Percentiles rank a stretch among this genome's conserved stretches.
Conservation (phyloP, 495 filamentous ascomycete species). For the Penicillium macrosclerotiorum region DNA sequence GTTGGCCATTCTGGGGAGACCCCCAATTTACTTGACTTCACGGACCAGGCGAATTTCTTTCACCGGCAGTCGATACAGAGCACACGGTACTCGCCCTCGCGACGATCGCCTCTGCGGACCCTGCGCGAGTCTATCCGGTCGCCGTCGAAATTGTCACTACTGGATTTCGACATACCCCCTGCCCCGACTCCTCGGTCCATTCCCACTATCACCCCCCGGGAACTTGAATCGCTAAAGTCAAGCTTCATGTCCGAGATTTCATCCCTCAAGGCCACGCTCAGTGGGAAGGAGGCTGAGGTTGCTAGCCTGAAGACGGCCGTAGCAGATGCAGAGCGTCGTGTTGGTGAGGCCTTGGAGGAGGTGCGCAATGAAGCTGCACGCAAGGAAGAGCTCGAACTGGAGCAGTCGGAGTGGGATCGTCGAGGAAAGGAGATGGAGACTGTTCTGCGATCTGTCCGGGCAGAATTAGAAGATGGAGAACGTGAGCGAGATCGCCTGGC, state of each 20-base stretch:
- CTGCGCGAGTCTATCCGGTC: slow-evolving; percentile 35
- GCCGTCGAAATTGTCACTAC: slow-evolving; percentile 51
- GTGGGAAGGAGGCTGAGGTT: slow-evolving; percentile 88
- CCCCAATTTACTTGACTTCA: slow-evolving; percentile 78
- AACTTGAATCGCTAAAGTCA: slow-evolving; percentile 89
- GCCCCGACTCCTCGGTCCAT: slow-evolving; percentile 87
- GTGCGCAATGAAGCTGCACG: slow-evolving; percentile 68
- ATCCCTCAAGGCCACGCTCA: slow-evolving; percentile 81
- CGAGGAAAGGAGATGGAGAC: slow-evolving; percentile 80
- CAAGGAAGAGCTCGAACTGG: slow-evolving; percentile 68
- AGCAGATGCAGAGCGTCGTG: slow-evolving; percentile 84
- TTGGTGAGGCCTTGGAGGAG: slow-evolving; percentile 78
- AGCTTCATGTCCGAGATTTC: slow-evolving; percentile 85
- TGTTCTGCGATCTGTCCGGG: slow-evolving; percentile 72
- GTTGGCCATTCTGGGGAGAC: slow-evolving; percentile 18
- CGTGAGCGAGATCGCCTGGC: slow-evolving; percentile 72
- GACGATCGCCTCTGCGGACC: slow-evolving; percentile 39
- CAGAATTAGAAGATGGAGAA: slow-evolving; percentile 75
- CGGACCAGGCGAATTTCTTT: slow-evolving; percentile 67
- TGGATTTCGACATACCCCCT: slow-evolving; percentile 92
- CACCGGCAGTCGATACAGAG: slow-evolving; percentile 36
- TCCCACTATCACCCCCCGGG: slow-evolving; percentile 84
- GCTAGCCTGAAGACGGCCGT: slow-evolving; percentile 80
- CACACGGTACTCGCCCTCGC: slow-evolving; percentile 43
- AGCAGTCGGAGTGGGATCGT: slow-evolving; percentile 79